Evolutionary conservation across 2,329 filamentous ascomycete species (phyloP).

Genomic region (Ophiostoma populinum): DNA sequence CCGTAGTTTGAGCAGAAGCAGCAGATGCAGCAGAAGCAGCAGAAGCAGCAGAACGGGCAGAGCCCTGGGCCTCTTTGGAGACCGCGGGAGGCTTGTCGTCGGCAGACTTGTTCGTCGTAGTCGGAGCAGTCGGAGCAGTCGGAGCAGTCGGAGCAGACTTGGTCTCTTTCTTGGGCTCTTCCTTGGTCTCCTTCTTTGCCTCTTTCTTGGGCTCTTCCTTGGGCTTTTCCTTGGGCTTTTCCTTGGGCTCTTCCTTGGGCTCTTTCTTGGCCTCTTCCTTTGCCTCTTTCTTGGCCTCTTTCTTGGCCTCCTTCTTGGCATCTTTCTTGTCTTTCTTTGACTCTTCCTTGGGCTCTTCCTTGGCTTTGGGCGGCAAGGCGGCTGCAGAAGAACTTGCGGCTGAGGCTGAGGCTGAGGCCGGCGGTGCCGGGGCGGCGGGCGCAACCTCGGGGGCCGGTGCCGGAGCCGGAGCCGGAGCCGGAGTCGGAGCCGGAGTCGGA

Average conservation of each 20-base stretch:
- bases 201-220: neutral
- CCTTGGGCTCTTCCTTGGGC: slow-evolving; percentile 10
- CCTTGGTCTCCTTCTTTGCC: slow-evolving; percentile 1
- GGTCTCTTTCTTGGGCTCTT: slow-evolving; percentile 2
- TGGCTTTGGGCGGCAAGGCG: slow-evolving; percentile 3
- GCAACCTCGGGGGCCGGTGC: too few species aligned
- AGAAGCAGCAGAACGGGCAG: too few species aligned
- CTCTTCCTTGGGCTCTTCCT: slow-evolving; percentile 6
- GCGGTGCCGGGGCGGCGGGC: slow-evolving; percentile 10
- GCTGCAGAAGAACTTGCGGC: slow-evolving; percentile 5
- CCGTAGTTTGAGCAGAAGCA: too few species aligned
- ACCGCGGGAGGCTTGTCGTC: too few species aligned
- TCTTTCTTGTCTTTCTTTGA: neutral
- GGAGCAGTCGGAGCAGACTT: too few species aligned
- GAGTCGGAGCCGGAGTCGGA: too few species aligned
- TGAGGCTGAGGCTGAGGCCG: slow-evolving; percentile 9
- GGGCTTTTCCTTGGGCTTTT: neutral
- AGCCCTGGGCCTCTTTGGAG: too few species aligned
- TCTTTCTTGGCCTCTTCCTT: slow-evolving; percentile 15
- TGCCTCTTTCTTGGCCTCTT: slow-evolving; percentile 11
- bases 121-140: too few species aligned
- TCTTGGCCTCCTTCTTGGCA: slow-evolving; percentile 14
- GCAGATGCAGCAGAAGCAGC: too few species aligned
- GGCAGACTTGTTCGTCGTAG: too few species aligned
- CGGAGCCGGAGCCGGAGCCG: slow-evolving; percentile 10